These are phyloP conservation scores for Teunomyces pallodes DNA, from an alignment of 805 yeast species.

Conservation along the genomic window DNA sequence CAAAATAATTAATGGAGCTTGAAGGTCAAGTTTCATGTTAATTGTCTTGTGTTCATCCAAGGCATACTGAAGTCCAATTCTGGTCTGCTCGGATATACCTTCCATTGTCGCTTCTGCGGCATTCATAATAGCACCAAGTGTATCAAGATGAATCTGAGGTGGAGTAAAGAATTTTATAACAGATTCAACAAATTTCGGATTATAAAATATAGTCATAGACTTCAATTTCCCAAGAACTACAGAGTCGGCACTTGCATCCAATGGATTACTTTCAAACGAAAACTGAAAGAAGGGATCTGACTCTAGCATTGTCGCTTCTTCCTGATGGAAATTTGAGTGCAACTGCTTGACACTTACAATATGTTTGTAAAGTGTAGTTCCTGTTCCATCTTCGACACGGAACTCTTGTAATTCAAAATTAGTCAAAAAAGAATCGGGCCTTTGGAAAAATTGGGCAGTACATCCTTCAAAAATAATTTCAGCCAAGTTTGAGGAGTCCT, in stretches of 20 bases:
- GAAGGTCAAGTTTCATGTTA: constrained; percentile 81
- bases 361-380: constrained; percentile 75
- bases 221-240: constrained; percentile 67
- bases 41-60: constrained; percentile 92
- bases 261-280: constrained; percentile 81
- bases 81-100: constrained; percentile 83
- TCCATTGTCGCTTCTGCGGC: constrained; percentile 96
- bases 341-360: constrained; percentile 76
- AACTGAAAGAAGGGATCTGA: constrained; percentile 75
- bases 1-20: constrained; percentile 85
- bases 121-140: constrained; percentile 83
- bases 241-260: constrained; percentile 82
- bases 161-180: constrained; percentile 78
- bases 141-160: constrained; percentile 80
- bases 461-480: constrained; percentile 83
- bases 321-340: constrained; percentile 36
- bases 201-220: constrained; percentile 88
- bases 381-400: constrained; percentile 83
- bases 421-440: constrained; percentile 74
- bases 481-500: constrained; percentile 53
- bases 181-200: constrained; percentile 77
- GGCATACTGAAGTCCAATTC: constrained; percentile 90
- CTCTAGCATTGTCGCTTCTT: constrained; percentile 11
- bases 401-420: constrained; percentile 77
- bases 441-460: constrained; percentile 63